Conservation (phyloP, 2,329 filamentous ascomycete species). For the Aquanectria penicillioides region DNA sequence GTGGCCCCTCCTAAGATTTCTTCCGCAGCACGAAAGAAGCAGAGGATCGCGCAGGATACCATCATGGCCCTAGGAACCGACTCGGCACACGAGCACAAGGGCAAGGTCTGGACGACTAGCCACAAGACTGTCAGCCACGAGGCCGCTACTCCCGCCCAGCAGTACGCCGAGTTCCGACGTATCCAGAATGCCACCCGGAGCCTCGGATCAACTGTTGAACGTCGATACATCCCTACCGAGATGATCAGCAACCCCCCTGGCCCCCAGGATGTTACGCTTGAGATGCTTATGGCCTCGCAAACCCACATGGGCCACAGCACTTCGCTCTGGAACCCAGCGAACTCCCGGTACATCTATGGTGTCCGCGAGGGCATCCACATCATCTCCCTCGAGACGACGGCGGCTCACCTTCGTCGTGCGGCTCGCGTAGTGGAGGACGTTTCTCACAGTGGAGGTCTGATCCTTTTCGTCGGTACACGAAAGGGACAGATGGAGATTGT, state of each 20-base stretch:
- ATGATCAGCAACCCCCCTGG: conserved; percentile 78
- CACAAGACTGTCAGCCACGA: conserved; percentile 46
- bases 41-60: conserved; percentile 45
- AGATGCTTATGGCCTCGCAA: conserved; percentile 88
- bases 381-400: conserved; percentile 89
- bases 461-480: conserved; percentile 91
- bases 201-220: conserved; percentile 60
- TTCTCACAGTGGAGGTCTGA: conserved; percentile 80
- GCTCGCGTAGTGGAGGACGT: conserved; percentile 93
- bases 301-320: conserved; percentile 91
- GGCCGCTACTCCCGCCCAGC: conserved; percentile 49
- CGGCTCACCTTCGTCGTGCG: conserved; percentile 88
- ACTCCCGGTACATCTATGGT: conserved; percentile 93
- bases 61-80: conserved; percentile 49
- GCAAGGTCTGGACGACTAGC: conserved; percentile 45
- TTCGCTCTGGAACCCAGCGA: conserved; percentile 92
- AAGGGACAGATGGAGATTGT: conserved; percentile 83
- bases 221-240: conserved; percentile 72
- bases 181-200: conserved; percentile 55
- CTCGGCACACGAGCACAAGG: conserved; percentile 47
- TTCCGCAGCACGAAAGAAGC: conserved; percentile 45
- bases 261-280: conserved; percentile 85
- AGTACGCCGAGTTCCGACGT: conserved; percentile 51
- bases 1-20: conserved; percentile 36
- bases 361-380: conserved; percentile 90